Evolutionary conservation across 176 grass and related monocot genomes (phyloP), one percentile per base, ranked within the genome.

Genomic region (Poa annua): DNA sequence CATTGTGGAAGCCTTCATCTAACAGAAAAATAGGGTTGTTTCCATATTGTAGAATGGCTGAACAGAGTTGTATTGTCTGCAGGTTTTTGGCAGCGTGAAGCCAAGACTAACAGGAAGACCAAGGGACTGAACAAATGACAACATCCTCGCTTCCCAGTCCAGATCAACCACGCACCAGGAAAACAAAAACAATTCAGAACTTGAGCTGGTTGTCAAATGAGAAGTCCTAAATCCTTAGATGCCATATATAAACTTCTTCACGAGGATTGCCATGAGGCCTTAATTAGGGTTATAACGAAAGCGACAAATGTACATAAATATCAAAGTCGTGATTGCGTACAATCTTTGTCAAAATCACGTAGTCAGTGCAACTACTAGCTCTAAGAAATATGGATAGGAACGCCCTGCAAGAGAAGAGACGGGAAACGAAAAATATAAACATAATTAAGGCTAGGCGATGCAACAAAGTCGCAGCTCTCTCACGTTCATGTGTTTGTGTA

Each of bases 41-140:
- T 29, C 29, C 29, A 29, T 29, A 29, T 29, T 29, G 29, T 29
- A 29, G 29, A 1, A 29, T 29, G 29, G 29, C 29, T 29, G 29
- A 29, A 29, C 29, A 29, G 36, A 38, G 5, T 63, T 29, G 5
- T 8, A 38, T 19, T 17, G 8, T 17, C 16, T 0, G 20, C 32
- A 22, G 35, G 44, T 81, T 19, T 71, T 81, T 34, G 38, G 1
- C 49, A 17, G 47, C 29, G 66, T 79, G 65, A 83, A 83, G 74
- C 66, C 56, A 86, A 7, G 15, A 48, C 7, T 24, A 53, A 65
- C 20, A 16, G 11, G 73, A 78, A 66, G 53, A 56, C 24, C 72
- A 24, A 29, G 54, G 66, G 21, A 50, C 48, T 74, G 26, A 78
- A 21, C 71, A 81, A 76, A 77, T 89, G 88, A 71, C 71, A 77